Percentiles rank a stretch among this genome's conserved stretches.
Conservation (phyloP, 805 yeast genomes). For the Candida xiaguanensis region DNA sequence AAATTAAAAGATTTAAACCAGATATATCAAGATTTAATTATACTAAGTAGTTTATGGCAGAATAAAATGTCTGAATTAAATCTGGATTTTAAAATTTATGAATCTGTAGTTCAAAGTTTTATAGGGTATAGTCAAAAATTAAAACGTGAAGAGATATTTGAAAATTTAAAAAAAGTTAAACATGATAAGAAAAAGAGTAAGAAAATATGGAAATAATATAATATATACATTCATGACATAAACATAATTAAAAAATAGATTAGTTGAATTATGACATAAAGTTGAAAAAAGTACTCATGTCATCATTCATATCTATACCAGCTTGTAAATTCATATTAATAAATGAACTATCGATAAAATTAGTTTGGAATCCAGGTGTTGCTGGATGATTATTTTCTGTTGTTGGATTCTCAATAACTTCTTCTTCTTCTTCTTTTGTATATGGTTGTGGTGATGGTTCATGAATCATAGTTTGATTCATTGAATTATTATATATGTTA, state of each 20-base stretch:
- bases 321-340: constrained; percentile 42
- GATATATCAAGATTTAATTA: constrained; percentile 23
- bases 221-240: constrained; percentile 4
- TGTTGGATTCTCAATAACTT: background rate
- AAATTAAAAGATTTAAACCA: constrained; percentile 33
- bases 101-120: constrained; percentile 82
- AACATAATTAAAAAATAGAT: constrained; percentile 6
- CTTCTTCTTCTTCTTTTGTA: background rate
- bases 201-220: constrained; percentile 12
- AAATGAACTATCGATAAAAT: constrained; percentile 39
- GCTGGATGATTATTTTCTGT: constrained; percentile 10
- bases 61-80: constrained; percentile 45
- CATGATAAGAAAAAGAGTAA: constrained; percentile 15
- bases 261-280: constrained; percentile 12
- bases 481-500: constrained; percentile 7
- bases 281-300: constrained; percentile 28
- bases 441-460: background rate
- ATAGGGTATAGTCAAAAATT: constrained; percentile 87
- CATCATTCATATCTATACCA: constrained; percentile 25
- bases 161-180: constrained; percentile 27
- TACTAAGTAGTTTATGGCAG: constrained; percentile 47
- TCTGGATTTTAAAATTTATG: constrained; percentile 72
- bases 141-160: constrained; percentile 47
- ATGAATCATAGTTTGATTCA: constrained; percentile 3
- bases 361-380: constrained; percentile 30